phyloP scores from a whole-genome alignment of 1,284 basidiomycete species.

The Sanguinoderma infundibulare region DNA sequence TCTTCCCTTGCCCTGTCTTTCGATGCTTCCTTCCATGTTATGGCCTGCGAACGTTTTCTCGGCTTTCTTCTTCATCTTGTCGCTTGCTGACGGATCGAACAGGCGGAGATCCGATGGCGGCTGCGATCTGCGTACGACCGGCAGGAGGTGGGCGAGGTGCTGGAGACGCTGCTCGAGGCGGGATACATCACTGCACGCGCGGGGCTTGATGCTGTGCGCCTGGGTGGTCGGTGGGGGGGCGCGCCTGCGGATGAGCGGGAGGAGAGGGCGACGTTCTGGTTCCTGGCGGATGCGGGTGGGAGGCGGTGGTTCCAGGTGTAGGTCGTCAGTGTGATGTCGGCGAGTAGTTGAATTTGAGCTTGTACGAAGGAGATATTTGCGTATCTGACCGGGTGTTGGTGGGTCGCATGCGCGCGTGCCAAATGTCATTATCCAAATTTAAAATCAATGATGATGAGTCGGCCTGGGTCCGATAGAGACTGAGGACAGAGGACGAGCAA shows the following conservation, averaged over 20 bases:
- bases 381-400: too few relatives aligned
- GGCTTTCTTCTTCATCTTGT: background rate
- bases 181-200: constrained; percentile 47
- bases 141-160: constrained; percentile 71
- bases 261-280: constrained; percentile 52
- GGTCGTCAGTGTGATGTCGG: background rate
- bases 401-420: too few relatives aligned
- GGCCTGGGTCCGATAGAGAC: too few relatives aligned
- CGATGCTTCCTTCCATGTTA: constrained; percentile 10
- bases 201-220: constrained; percentile 13
- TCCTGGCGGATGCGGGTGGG: constrained; percentile 37
- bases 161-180: constrained; percentile 58
- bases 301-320: constrained; percentile 59
- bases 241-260: constrained; percentile 50
- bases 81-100: background rate
- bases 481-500: too few relatives aligned
- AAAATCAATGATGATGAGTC: too few relatives aligned
- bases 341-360: background rate
- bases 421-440: too few relatives aligned
- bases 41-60: background rate
- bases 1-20: background rate
- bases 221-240: constrained; percentile 14
- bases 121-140: constrained; percentile 73
- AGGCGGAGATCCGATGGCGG: constrained; percentile 73
- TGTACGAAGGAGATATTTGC: background rate